Base-by-base conservation (phyloP, 2,329 filamentous ascomycete species). In the Madurella mycetomatis region DNA sequence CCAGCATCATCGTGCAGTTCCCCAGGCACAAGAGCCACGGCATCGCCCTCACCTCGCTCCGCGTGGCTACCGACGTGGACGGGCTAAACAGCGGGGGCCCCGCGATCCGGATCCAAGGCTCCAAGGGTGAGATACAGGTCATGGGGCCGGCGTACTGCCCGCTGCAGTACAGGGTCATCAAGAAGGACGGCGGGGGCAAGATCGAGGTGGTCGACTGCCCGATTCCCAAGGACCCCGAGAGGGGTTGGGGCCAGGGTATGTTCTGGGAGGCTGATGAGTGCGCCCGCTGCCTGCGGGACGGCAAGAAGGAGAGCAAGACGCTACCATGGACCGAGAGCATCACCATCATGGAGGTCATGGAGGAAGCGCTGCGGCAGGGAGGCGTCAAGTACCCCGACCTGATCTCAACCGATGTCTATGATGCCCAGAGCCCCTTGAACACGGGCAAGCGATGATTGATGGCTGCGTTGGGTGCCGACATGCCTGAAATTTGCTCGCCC, bases 121-220 rank as follows among this genome's bases (percentile, higher is more conserved):
- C 86, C 34, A 78, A 82, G 59, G 90, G 90, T 58, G 90, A 95
- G 74, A 89, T 95, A 63, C 88, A 92, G 65, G 85, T 95, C 58
- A 81, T 80, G 64, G 84, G 84, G 32, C 85, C 86, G 1, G 83
- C 88, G 0, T 95, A 77, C 76, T 78, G 82, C 15, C 90, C 90
- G 2, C 75, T 77, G 18, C 75, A 79, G 61, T 90, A 86, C 69
- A 80, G 76, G 51, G 70, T 92, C 49, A 78, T 92, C 62, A 78
- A 75, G 62, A 73, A 72, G 60, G 77, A 76, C 39, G 69, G 69
- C 46, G 76, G 71, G 30, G 75, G 74, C 47, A 71, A 74, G 41
- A 67, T 76, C 30, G 77, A 82, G 62, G 69, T 76, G 12, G 73
- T 83, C 48, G 74, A 80, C 61, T 80, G 74, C 65, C 77, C 79